phyloP scores from a whole-genome alignment of 2,329 filamentous ascomycete species.

The Teratosphaeria nubilosa region DNA sequence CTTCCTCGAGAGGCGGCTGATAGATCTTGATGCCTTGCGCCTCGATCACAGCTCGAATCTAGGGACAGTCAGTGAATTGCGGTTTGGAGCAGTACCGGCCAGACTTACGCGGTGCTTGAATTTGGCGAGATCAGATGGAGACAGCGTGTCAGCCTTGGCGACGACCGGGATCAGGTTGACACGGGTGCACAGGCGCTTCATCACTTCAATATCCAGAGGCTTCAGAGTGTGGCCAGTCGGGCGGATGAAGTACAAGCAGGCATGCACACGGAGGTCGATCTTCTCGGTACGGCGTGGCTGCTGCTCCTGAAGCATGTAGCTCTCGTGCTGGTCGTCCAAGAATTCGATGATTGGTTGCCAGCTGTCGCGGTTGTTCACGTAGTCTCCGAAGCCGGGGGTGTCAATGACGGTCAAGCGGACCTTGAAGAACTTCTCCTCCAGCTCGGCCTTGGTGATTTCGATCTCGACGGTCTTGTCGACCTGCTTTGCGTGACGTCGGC shows the following conservation, averaged over 20 bases:
- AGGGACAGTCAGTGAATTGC: background rate
- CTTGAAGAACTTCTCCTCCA: conserved; percentile 99
- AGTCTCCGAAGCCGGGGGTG: conserved; percentile 97
- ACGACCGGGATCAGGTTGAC: conserved; percentile 98
- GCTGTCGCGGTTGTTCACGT: conserved; percentile 99
- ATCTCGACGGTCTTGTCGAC: conserved; percentile 99
- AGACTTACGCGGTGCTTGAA: conserved; percentile 85
- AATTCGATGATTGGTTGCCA: conserved; percentile 99
- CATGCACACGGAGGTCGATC: conserved; percentile 97
- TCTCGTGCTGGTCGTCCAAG: conserved; percentile 99
- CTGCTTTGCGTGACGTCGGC: conserved; percentile 98
- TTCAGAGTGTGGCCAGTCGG: conserved; percentile 97
- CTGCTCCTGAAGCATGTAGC: conserved; percentile 99
- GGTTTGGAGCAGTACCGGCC: background rate
- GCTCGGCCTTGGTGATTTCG: conserved; percentile 98
- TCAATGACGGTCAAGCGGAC: conserved; percentile 98
- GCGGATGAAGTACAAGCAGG: conserved; percentile 97
- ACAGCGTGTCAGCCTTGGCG: conserved; percentile 96
- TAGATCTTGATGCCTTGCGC: conserved; percentile 99
- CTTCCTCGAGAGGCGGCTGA: conserved; percentile 93
- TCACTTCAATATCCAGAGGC: conserved; percentile 97
- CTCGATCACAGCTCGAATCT: conserved; percentile 93
- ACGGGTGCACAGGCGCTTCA: conserved; percentile 96
- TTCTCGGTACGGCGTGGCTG: conserved; percentile 96
- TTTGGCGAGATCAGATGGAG: conserved; percentile 76